A percentile compares a stretch with the other conserved stretches of the same genome.
phyloP scores from a whole-genome alignment of 2,329 filamentous ascomycete species.

The Verticillium nubilum region DNA sequence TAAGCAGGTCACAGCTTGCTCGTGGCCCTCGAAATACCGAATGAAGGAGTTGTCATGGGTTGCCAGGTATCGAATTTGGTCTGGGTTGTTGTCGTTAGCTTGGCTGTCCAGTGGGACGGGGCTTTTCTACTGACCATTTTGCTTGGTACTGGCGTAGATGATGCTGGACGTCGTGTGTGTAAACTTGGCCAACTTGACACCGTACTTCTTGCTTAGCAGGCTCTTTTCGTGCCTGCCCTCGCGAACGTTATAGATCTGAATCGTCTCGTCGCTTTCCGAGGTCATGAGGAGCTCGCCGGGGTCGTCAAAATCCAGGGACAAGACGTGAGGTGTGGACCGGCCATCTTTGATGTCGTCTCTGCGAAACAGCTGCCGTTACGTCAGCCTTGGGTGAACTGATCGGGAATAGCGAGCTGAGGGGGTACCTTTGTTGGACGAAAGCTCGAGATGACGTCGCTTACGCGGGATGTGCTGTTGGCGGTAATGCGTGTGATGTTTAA shows the following conservation, averaged over 20 bases:
- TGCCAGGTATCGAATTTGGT: slow-evolving; percentile 68
- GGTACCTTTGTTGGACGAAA: slow-evolving; percentile 76
- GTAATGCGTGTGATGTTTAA: slow-evolving; percentile 44
- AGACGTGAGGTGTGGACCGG: slow-evolving; percentile 57
- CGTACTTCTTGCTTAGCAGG: slow-evolving; percentile 93
- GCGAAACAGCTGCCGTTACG: slow-evolving; percentile 47
- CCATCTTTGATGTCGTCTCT: slow-evolving; percentile 50
- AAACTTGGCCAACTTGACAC: slow-evolving; percentile 88
- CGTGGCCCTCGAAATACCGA: slow-evolving; percentile 92
- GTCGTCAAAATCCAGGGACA: slow-evolving; percentile 95
- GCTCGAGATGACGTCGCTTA: slow-evolving; percentile 70
- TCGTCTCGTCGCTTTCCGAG: slow-evolving; percentile 87
- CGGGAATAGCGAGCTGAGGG: not conserved
- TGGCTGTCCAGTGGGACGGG: not conserved
- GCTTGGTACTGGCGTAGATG: slow-evolving; percentile 92
- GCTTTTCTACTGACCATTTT: slow-evolving; percentile 60
- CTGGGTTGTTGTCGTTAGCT: not conserved
- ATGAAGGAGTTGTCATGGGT: slow-evolving; percentile 96
- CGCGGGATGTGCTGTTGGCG: slow-evolving; percentile 51
- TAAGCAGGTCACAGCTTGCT: slow-evolving; percentile 75
- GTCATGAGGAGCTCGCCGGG: slow-evolving; percentile 88
- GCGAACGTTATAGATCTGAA: slow-evolving; percentile 91
- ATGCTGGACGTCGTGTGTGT: slow-evolving; percentile 89
- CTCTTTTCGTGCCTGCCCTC: slow-evolving; percentile 87
- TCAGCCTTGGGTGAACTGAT: not conserved